Evolutionary conservation across 495 filamentous ascomycete genomes (phyloP).

Genomic region (Xylaria curta): DNA sequence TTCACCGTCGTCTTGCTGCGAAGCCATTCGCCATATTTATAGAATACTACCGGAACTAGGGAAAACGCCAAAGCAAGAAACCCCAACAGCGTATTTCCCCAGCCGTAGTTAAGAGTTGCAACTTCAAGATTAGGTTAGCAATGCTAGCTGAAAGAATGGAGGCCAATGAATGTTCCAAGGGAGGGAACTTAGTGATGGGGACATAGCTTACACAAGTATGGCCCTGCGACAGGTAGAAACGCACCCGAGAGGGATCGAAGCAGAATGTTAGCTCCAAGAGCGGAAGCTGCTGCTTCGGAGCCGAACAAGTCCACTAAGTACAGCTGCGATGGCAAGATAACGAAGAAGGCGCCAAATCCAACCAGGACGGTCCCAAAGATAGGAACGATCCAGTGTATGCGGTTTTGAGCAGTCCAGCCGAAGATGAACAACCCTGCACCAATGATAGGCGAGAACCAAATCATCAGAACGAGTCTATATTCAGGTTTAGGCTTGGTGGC

Average conservation of each 20-base stretch:
- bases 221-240: constrained; percentile 56
- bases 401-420: constrained; percentile 49
- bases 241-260: constrained; percentile 60
- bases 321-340: constrained; percentile 55
- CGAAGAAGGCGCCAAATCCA: constrained; percentile 52
- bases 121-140: too few relatives aligned
- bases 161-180: too few relatives aligned
- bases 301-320: constrained; percentile 67
- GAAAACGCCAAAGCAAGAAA: constrained; percentile 42
- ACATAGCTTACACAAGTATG: constrained; percentile 41
- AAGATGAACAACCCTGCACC: constrained; percentile 58
- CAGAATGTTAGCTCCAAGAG: constrained; percentile 58
- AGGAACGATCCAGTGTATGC: constrained; percentile 55
- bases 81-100: constrained; percentile 55
- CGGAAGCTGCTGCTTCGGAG: constrained; percentile 61
- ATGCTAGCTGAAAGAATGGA: constrained; percentile 36
- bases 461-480: constrained; percentile 59
- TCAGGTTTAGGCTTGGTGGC: constrained; percentile 46
- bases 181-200: too few relatives aligned
- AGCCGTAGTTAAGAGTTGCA: constrained; percentile 39
- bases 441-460: constrained; percentile 53
- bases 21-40: constrained; percentile 43
- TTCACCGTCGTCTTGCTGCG: constrained; percentile 6
- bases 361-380: constrained; percentile 53
- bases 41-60: constrained; percentile 49